Base-by-base conservation (phyloP, 2,329 filamentous ascomycete species). In the Paraconiothyrium sp. region DNA sequence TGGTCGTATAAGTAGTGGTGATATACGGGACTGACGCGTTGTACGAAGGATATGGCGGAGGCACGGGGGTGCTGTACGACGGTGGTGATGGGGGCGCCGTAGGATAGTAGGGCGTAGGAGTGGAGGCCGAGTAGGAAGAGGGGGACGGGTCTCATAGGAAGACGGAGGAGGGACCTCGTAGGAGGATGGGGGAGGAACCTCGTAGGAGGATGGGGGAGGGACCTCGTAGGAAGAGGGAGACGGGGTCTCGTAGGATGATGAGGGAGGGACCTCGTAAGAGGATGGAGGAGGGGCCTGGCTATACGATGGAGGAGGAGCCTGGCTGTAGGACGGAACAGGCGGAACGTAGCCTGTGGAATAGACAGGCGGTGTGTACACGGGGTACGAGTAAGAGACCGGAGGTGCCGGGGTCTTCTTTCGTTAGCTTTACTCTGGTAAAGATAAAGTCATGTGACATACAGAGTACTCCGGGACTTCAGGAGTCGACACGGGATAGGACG, bases 11-110 rank as follows among this genome's bases (percentile, higher is more conserved):
- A 41, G 57, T 49, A 50, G 59, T 60, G 34, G 56, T 34, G 39
- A 60, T 65, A 50, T 63, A 61, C 24, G 66, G 57, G 58, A 32
- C 20, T 14, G 58, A 35, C 22, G 58, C 51, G 35, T 48, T 57
- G 50, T 54, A 43, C 35, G 50, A 54, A 46, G 34, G 44, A 27
- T 48, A 52, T 1, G 48, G 47, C 14, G 56, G 56, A 14, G 57
- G 49, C 41, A 43, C 32, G 20, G 9, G 24, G 13, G 52, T 44
- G 58, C 46, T 60, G 59, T 52, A 54, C 39, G 50, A 34, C 3
- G 55, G 50, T 10, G 61, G 47, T n/a, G 55, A 41, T 41, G 59
- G 54, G 35, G 60, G 49, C 34, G 56, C 32, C 27, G 41, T 50
- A 24, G 58, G 35, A 35, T 59, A 59, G 32, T 30, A 52, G 20